phyloP scores from a whole-genome alignment of 768 basidiomycete species.

The Cyathus striatus region DNA sequence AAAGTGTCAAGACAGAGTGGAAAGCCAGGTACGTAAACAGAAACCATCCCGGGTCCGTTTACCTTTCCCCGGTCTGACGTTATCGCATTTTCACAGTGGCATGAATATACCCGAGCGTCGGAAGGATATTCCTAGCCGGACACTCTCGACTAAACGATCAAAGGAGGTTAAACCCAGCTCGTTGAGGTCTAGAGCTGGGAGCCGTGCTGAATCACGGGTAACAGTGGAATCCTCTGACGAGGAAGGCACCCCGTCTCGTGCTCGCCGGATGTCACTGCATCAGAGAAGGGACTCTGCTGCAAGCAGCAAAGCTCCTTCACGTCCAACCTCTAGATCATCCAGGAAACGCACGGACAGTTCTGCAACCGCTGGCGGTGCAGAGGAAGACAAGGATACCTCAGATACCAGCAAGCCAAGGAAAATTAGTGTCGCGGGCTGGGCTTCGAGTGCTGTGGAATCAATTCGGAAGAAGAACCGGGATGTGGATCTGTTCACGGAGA shows the following conservation, averaged over 20 bases:
- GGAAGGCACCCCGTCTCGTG: constrained; percentile 14
- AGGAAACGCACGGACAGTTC: constrained; percentile 62
- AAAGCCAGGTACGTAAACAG: constrained; percentile 51
- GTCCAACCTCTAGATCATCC: constrained; percentile 54
- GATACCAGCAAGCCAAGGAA: constrained; percentile 32
- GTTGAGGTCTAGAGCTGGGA: constrained; percentile 15
- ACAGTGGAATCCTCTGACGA: constrained; percentile 30
- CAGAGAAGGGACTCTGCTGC: constrained; percentile 39
- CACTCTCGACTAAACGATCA: constrained; percentile 8
- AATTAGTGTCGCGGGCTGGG: constrained; percentile 59
- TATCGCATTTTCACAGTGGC: too few relatives aligned
- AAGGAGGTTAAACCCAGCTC: constrained; percentile 23
- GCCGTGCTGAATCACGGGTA: constrained; percentile 10
- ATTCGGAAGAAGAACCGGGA: constrained; percentile 59
- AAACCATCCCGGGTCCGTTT: too few relatives aligned
- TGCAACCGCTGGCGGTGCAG: constrained; percentile 19
- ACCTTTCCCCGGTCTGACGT: too few relatives aligned
- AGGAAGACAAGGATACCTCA: constrained; percentile 29
- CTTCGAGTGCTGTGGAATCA: constrained; percentile 57
- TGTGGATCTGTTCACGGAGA: constrained; percentile 48
- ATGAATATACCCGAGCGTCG: not conserved
- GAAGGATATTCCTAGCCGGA: constrained; percentile 10
- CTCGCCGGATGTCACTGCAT: constrained; percentile 13
- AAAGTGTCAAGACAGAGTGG: constrained; percentile 68
- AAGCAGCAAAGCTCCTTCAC: constrained; percentile 39